Base-by-base conservation (phyloP, 768 basidiomycete species). In the Agrocybe praecox region DNA sequence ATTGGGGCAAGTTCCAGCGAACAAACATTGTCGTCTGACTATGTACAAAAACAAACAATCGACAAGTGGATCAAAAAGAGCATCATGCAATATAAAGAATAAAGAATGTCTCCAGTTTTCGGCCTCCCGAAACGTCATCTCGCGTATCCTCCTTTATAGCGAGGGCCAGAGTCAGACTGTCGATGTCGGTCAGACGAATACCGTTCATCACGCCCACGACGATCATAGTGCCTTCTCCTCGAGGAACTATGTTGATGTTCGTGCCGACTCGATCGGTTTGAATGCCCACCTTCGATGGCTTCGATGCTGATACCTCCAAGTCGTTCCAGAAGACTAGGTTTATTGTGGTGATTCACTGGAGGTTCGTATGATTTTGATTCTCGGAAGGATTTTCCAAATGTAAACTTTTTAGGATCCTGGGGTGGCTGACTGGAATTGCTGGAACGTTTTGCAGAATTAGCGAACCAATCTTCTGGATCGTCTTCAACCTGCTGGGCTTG, bases 391-490 rank as follows among this genome's bases (percentile, higher is more conserved):
- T 69, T 69, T 24, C 69, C 76, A 62, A 77, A 77, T 43, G 63
- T 71, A 14, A 76, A 62, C 58, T 65, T 74, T 60, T 75, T 80
- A 34, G 67, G 49, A 9, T 56, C 44, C 18, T 56, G 52, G 6
- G 46, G 22, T 18, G 36, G 32, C 24, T 24, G 46, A 10, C 53
- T n/a, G 21, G 24, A 24, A 18, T 22, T n/a, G 36, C 46, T 33
- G 32, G 18, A 71, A 52, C 58, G 59, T 33, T 74, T 73, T 26
- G 63, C 64, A 11, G 69, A 34, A 42, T 72, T 75, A 33, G 73
- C 74, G 67, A 92, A 92, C 90, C 90, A 91, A 68, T 90, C 85
- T 46, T 80, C 81, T 2, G 67, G 66, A 47, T 89, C 87, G 19
- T 84, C 79, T 21, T 79, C 79, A n/a, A 72, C 74, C 57, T 71